Evolutionary conservation across 129 eudicot genomes (phyloP), one percentile per base, ranked within the genome.

Genomic region (Saposhnikovia divaricata): DNA sequence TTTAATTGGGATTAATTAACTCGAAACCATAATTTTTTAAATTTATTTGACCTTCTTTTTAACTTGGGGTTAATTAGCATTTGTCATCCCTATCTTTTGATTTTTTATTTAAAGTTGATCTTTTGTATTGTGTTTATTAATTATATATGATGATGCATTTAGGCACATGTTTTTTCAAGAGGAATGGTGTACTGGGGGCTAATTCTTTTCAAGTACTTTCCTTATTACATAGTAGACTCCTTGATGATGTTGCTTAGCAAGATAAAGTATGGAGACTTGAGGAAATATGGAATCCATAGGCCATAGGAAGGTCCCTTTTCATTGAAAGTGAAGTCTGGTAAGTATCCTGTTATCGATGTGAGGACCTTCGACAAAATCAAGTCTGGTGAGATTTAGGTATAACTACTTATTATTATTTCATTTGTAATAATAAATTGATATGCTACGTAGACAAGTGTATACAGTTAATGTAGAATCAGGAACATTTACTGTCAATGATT

Each of bases 131-230:
- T n/a, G 61, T 53, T 50, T 53, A 53, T 4, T 19, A 53, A 19
- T 5, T 16, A 53, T 53, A 53, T 53, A 53, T 19, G 61, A 18
- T 53, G 61, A 53, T 19, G 23, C 61, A 18, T 90, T 80, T 84
- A 91, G 98, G 61, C 87, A 59, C 98, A 89, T 79, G 69, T 89
- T 55, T 13, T 89, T 73, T 88, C 98, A 53, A 86, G 93, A 85
- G 79, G 79, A 77, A 87, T 91, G 70, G 51, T 38, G 42, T 23
- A 73, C 65, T 11, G 80, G 73, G 98, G 80, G 59, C 21, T 88
- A 28, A 77, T 15, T 68, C 18, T 93, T 77, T 25, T 87, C 70
- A 91, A 85, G 77, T 47, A 84, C 63, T 21, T 89, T 10, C 85
- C 94, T 11, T 15, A 46, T 1, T 72, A 85, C 40, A 38, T 68